A percentile compares a stretch with the other conserved stretches of the same genome.
These are phyloP conservation scores for Lobulomyces angularis DNA, from an alignment of 192 early-diverging fungal species.

Conservation along the genomic window DNA sequence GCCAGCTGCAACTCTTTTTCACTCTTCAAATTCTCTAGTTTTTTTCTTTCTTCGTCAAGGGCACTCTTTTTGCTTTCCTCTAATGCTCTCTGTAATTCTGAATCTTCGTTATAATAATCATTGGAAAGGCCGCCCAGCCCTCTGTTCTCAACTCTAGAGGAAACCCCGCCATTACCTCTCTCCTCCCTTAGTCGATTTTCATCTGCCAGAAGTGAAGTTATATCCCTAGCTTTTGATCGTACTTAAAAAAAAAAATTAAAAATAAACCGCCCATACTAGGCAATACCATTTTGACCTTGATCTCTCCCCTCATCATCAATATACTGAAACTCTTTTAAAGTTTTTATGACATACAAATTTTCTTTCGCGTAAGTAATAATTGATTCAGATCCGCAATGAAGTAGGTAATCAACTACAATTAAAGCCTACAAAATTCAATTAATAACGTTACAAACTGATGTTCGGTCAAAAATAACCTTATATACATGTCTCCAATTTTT, in stretches of 20 bases:
- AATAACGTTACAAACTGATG: not conserved
- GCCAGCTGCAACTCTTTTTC: conserved; percentile 30
- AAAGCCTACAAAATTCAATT: conserved; percentile 43
- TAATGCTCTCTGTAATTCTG: conserved; percentile 65
- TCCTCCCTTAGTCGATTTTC: conserved; percentile 64
- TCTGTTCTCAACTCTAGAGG: conserved; percentile 30
- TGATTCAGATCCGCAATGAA: conserved; percentile 72
- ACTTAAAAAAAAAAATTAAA: conserved; percentile 36
- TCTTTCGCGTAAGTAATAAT: conserved; percentile 78
- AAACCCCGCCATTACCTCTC: conserved; percentile 50
- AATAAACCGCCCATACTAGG: not conserved
- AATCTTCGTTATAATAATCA: conserved; percentile 57
- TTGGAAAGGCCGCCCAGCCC: conserved; percentile 6
- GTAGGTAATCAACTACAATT: conserved; percentile 70
- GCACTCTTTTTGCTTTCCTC: conserved; percentile 70
- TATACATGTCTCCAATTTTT: conserved; percentile 98
- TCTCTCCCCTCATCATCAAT: conserved; percentile 85
- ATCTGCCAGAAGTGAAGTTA: conserved; percentile 68
- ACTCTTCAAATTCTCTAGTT: conserved; percentile 17
- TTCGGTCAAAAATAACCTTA: conserved; percentile 50
- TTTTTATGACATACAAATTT: conserved; percentile 89
- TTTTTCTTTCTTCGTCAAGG: conserved; percentile 37
- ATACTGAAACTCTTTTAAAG: conserved; percentile 92
- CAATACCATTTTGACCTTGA: conserved; percentile 73
- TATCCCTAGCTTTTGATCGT: conserved; percentile 83